Evolutionary conservation across 164 flowering plant species (phyloP), one percentile per base, ranked within the genome.

Genomic region (Nymphaea colorata): DNA sequence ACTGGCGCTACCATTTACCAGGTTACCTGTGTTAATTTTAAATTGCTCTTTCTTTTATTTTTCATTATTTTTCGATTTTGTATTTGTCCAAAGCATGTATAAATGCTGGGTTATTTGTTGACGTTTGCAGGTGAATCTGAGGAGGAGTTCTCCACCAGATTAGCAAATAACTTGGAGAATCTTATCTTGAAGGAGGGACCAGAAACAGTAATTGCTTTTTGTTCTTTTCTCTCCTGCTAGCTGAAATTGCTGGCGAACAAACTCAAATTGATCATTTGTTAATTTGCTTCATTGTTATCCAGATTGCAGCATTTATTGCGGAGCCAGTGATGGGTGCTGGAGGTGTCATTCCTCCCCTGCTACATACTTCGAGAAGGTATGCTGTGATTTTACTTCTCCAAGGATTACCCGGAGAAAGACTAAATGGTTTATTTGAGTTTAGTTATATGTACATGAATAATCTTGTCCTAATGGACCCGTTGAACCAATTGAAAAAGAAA

Each of bases 261-360:
- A 4, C 63, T 61, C n/a, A 6, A 61, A 16, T 0, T 16, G 15
- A 55, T 8, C 16, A 16, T 55, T 61, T 61, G 17, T 15, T 61
- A 16, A 61, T 61, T 53, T 3, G 0, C 45, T 7, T 63, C 3
- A 18, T 42, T 70, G 17, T 65, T 15, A 53, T 77, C 73, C 82
- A 95, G 99, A 87, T 95, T 82, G 99, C 96, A 71, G 99, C 99
- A 42, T 94, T 94, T 77, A 94, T 94, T 65, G 99, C 99, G 25
- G 99, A 94, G 78, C 99, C 99, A 74, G 96, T 94, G 71, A 91
- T 94, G 93, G 99, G 99, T 64, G 97, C 99, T 41, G 99, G 99
- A 44, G 99, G 99, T 64, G 99, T 94, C 62, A 88, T 94, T 61
- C 92, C 76, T 76, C 99, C 99, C 99, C 99, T 5, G 89, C 89